Conservation (phyloP, 163 green algal species). For the Volvox carteri region DNA sequence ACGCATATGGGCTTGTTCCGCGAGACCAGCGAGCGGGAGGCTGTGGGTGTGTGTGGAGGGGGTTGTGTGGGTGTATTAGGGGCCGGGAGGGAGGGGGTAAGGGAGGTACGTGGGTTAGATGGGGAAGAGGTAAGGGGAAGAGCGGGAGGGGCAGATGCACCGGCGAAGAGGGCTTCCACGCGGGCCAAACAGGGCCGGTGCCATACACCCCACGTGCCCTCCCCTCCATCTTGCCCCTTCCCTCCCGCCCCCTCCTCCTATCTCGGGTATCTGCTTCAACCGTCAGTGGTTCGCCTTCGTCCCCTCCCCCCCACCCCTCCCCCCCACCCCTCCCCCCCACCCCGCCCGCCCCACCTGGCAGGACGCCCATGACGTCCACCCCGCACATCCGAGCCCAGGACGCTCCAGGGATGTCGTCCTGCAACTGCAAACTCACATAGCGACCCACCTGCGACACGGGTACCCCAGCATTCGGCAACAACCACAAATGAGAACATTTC, state of each 20-base stretch:
- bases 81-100: not conserved
- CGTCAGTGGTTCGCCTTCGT: not conserved
- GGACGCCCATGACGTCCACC: conserved; percentile 1
- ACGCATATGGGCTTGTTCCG: conserved; percentile 32
- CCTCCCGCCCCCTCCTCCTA: too few relatives aligned
- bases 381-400: conserved; percentile 16
- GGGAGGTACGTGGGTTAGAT: not conserved
- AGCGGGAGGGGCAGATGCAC: not conserved
- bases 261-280: not conserved
- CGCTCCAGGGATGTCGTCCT: not conserved
- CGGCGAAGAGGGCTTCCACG: too few relatives aligned
- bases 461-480: too few relatives aligned
- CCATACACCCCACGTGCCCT: not conserved
- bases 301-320: not conserved
- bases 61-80: not conserved
- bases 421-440: conserved; percentile 28
- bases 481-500: too few relatives aligned
- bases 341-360: not conserved
- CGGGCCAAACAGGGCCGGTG: too few relatives aligned
- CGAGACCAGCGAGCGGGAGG: conserved; percentile 3
- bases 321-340: not conserved
- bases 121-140: not conserved
- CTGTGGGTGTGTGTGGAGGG: not conserved
- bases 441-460: conserved; percentile 42
- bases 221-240: not conserved